These are phyloP conservation scores for Blastobotrys robertii DNA, from an alignment of 805 yeast species.

Conservation along the genomic window DNA sequence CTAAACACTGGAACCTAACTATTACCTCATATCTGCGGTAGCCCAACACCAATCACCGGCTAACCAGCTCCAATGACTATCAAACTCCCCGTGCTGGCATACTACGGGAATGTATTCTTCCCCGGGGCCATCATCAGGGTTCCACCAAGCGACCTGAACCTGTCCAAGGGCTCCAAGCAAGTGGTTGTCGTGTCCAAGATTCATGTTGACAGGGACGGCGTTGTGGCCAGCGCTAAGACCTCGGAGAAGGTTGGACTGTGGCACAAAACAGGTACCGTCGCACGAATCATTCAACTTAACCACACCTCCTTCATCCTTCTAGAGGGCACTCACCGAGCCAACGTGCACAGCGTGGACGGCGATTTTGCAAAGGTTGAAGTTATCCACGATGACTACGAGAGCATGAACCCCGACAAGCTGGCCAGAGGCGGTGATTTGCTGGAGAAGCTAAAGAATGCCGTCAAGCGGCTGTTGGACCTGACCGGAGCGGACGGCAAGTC, in stretches of 20 bases:
- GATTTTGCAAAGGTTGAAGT: too few relatives aligned
- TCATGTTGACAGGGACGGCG: too few relatives aligned
- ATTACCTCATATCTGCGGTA: too few relatives aligned
- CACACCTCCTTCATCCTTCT: conserved; percentile 4
- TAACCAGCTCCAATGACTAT: too few relatives aligned
- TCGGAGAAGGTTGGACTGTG: conserved; percentile 1
- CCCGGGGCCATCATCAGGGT: conserved; percentile 5
- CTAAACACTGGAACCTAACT: too few relatives aligned
- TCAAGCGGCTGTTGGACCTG: conserved; percentile 9
- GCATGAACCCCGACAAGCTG: too few relatives aligned
- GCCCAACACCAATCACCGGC: too few relatives aligned
- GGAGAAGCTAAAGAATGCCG: conserved; percentile 9
- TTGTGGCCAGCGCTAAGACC: too few relatives aligned
- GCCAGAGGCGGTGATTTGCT: neutral
- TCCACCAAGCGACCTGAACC: neutral
- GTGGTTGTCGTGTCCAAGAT: too few relatives aligned
- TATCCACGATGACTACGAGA: too few relatives aligned
- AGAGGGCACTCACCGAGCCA: conserved; percentile 6
- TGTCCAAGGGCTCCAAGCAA: too few relatives aligned
- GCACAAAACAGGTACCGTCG: conserved; percentile 16
- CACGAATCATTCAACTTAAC: conserved; percentile 10
- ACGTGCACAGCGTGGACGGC: neutral
- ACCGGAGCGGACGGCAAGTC: conserved; percentile 5
- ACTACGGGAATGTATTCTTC: neutral
- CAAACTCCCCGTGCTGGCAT: neutral